Evolutionary conservation across 257 asterid species (phyloP).

Genomic region (Solanum ossicruentum): DNA sequence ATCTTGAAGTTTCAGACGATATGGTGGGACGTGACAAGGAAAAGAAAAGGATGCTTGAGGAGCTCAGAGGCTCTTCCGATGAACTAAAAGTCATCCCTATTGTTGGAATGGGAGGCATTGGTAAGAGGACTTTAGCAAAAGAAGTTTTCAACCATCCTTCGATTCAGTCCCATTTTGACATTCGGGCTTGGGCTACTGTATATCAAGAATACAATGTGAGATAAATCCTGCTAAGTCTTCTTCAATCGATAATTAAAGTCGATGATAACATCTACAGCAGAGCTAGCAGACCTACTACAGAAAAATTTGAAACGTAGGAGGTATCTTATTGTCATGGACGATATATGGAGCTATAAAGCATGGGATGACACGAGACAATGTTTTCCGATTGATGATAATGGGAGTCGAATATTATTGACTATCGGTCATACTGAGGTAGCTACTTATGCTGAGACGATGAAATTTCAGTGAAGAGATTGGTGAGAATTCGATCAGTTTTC

Average conservation of each 20-base stretch:
- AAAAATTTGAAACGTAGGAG: not conserved
- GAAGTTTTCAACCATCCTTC: not conserved
- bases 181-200: conserved; percentile 1
- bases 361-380: not conserved
- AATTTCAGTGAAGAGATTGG: not conserved
- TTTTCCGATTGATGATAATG: conserved; percentile 1
- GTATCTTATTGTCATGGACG: conserved; percentile 7
- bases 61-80: not conserved
- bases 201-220: not conserved
- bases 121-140: conserved; percentile 7
- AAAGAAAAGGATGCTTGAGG: not conserved
- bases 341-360: not conserved
- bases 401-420: not conserved
- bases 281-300: not conserved
- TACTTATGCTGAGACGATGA: not conserved
- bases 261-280: not conserved
- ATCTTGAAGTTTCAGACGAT: not conserved
- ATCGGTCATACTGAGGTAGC: conserved; percentile 2
- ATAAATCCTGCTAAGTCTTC: not conserved
- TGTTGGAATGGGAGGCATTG: conserved; percentile 7
- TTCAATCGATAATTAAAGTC: not conserved
- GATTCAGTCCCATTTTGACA: not conserved
- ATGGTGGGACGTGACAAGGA: not conserved
- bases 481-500: not conserved
- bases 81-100: not conserved